These are phyloP conservation scores for Chrysopogon serrulatus DNA, from an alignment of 176 grass and related monocot species.

Conservation along the genomic window DNA sequence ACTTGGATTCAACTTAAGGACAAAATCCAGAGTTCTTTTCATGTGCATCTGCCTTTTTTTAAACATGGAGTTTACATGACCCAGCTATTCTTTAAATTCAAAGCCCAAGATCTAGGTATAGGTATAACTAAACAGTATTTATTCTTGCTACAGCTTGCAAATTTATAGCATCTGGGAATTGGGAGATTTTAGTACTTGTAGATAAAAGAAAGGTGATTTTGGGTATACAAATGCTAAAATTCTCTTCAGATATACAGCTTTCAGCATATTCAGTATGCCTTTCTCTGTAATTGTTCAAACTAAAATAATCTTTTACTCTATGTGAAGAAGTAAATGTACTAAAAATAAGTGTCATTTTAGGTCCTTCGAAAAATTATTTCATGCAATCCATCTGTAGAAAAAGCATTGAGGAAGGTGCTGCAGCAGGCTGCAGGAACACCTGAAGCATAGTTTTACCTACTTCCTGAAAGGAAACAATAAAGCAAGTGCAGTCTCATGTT, in stretches of 20 bases:
- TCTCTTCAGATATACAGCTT: background rate
- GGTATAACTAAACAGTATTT: background rate
- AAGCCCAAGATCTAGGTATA: background rate
- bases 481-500: background rate
- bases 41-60: background rate
- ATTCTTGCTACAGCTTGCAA: background rate
- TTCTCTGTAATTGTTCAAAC: background rate
- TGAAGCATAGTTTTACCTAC: background rate
- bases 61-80: background rate
- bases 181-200: background rate
- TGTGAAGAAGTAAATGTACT: constrained; percentile 7
- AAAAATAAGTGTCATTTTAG: background rate
- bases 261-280: background rate
- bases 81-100: background rate
- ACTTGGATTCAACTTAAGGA: background rate
- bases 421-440: background rate
- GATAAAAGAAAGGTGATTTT: background rate
- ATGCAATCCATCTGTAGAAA: constrained; percentile 1
- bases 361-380: background rate
- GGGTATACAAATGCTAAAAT: background rate
- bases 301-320: background rate
- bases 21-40: background rate
- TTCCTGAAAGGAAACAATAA: constrained; percentile 13
- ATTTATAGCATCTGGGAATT: background rate
- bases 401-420: background rate